phyloP scores from a whole-genome alignment of 768 basidiomycete species.

The Boletus barrowsii region DNA sequence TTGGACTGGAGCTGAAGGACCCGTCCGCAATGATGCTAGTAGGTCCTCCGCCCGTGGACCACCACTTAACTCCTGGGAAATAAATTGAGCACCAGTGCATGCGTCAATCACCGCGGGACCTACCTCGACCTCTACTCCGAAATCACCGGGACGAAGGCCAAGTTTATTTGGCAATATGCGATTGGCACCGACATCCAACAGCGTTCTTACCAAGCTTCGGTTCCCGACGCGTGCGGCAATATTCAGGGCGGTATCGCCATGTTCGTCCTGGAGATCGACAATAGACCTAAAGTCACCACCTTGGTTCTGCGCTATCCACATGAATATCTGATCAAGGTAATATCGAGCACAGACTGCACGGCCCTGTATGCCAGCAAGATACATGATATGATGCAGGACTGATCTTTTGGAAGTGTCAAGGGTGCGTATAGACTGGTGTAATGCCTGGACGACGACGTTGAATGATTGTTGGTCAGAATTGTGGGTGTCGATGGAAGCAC shows the following conservation, averaged over 20 bases:
- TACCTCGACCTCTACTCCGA: constrained; percentile 91
- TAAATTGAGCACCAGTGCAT: neutral
- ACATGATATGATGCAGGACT: constrained; percentile 88
- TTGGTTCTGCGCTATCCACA: constrained; percentile 78
- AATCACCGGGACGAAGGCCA: constrained; percentile 90
- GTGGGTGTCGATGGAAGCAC: constrained; percentile 87
- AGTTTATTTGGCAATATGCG: constrained; percentile 86
- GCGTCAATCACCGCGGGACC: constrained; percentile 19
- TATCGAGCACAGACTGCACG: constrained; percentile 81
- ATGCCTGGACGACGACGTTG: constrained; percentile 53
- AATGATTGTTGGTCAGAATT: constrained; percentile 80
- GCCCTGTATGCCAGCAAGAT: constrained; percentile 88
- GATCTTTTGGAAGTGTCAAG: constrained; percentile 84
- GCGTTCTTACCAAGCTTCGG: constrained; percentile 75
- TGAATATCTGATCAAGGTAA: constrained; percentile 87
- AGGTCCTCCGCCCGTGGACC: constrained; percentile 77
- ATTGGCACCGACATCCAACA: constrained; percentile 93
- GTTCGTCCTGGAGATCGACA: constrained; percentile 89
- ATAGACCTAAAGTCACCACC: constrained; percentile 73
- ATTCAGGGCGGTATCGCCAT: constrained; percentile 95
- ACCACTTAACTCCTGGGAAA: constrained; percentile 60
- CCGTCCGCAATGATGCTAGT: constrained; percentile 68
- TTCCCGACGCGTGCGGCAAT: constrained; percentile 94
- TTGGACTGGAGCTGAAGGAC: constrained; percentile 74
- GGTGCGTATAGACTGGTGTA: constrained; percentile 79